Base-by-base conservation (phyloP, 2,329 filamentous ascomycete species). In the Coniochaeta sp. region DNA sequence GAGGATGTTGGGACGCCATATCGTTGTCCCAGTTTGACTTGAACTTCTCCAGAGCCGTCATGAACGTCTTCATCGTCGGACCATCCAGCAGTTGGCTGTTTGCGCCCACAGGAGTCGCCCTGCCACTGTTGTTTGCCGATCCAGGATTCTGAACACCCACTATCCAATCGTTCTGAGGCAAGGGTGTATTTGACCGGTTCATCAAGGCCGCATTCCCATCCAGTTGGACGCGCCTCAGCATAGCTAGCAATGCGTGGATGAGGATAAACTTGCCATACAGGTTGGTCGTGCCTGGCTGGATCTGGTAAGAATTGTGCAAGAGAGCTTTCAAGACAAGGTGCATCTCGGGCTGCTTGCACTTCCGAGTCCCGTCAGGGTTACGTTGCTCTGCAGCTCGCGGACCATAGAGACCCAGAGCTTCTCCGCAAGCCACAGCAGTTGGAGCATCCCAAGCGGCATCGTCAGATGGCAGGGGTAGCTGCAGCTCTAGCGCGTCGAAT, bases 391-490 rank as follows among this genome's bases (percentile, higher is more conserved):
- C 85, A 22, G 79, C 77, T 14, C 79, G 75, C 1, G 79, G 70
- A 3, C 88, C 88, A 60, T 82, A 77, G 1, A 91, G 71, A 4
- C 88, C 87, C 3, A 91, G 74, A 7, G 87, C 85, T 63, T 83
- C 79, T 24, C 85, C 85, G 69, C 88, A 91, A 40, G 85, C 81
- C 17, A 79, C 71, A 5, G 77, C 72, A 42, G 78, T 81, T 34
- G 74, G 76, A 4, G 89, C 88, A 65, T 91, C 88, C 88, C 89
- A 91, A 2, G 86, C 84, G 17, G 86, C 86, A 71, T 91, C 89
- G 65, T 91, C 88, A 16, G 83, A 81, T 9, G 89, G 89, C 6
- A 92, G 74, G n/a, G 88, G 87, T 40, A 91, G 71, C 32, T 79
- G 78, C 57, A 91, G 79, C 65, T 90, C 87, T 36, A 85, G 78